Conservation (phyloP, 768 basidiomycete species). For the Harrya chromipes region DNA sequence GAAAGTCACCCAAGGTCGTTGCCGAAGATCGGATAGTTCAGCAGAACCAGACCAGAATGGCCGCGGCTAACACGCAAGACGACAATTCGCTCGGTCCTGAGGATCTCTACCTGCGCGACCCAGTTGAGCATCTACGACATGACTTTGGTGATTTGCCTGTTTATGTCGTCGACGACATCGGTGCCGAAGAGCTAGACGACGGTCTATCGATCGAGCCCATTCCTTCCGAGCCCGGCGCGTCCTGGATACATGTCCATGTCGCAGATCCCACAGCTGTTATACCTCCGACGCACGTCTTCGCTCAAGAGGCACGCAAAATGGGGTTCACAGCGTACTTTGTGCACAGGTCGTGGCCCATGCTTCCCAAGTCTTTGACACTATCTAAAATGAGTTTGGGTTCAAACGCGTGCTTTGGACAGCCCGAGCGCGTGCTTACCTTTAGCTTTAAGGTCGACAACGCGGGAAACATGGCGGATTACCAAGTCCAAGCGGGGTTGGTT, state of each 20-base stretch:
- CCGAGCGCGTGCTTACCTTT: slow-evolving; percentile 72
- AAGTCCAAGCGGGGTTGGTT: slow-evolving; percentile 69
- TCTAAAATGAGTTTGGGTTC: slow-evolving; percentile 48
- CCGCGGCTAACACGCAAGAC: slow-evolving; percentile 3
- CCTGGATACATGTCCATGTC: slow-evolving; percentile 89
- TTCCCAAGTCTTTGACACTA: slow-evolving; percentile 60
- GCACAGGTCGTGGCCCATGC: slow-evolving; percentile 64
- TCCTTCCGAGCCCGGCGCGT: slow-evolving; percentile 49
- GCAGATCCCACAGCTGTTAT: slow-evolving; percentile 87
- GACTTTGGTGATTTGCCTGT: slow-evolving; percentile 82
- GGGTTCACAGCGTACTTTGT: slow-evolving; percentile 60
- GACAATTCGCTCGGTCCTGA: slow-evolving; percentile 49
- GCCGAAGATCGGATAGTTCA: slow-evolving; percentile 29
- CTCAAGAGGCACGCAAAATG: slow-evolving; percentile 52
- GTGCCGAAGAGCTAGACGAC: slow-evolving; percentile 89
- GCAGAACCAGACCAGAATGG: slow-evolving; percentile 13
- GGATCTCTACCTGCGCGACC: slow-evolving; percentile 63
- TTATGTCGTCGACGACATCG: slow-evolving; percentile 81
- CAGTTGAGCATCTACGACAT: slow-evolving; percentile 68
- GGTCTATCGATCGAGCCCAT: slow-evolving; percentile 82
- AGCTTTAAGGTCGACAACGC: slow-evolving; percentile 61
- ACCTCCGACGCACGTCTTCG: slow-evolving; percentile 63
- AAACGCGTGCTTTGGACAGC: slow-evolving; percentile 24
- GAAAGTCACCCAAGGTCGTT: slow-evolving; percentile 32
- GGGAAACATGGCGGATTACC: slow-evolving; percentile 68